These are phyloP conservation scores for Rhodotorula glutinis DNA, from an alignment of 1,284 basidiomycete species.

Conservation along the genomic window DNA sequence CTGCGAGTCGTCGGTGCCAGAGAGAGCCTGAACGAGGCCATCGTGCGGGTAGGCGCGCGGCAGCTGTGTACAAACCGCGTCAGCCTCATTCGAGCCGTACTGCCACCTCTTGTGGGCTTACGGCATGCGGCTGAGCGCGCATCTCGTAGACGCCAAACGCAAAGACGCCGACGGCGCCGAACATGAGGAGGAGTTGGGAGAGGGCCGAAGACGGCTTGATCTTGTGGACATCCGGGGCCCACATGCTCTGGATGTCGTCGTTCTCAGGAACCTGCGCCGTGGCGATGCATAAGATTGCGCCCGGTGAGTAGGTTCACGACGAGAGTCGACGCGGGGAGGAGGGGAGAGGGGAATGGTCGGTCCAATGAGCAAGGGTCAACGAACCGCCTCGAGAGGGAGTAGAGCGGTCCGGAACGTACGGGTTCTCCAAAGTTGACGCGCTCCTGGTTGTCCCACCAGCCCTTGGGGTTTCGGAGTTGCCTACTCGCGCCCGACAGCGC, in stretches of 20 bases:
- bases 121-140: slow-evolving; percentile 32
- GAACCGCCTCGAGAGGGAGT: neutral
- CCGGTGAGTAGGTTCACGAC: too few relatives aligned
- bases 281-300: neutral
- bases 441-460: slow-evolving; percentile 44
- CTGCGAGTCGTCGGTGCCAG: slow-evolving; percentile 37
- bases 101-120: too few relatives aligned
- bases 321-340: neutral
- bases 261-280: slow-evolving; percentile 41
- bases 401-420: slow-evolving; percentile 17
- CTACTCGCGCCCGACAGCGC: slow-evolving; percentile 25
- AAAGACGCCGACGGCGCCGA: slow-evolving; percentile 38
- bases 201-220: slow-evolving; percentile 42
- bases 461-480: slow-evolving; percentile 33
- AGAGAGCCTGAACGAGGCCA: slow-evolving; percentile 41
- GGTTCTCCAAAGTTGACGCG: slow-evolving; percentile 42
- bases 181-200: slow-evolving; percentile 36
- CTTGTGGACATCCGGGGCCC: slow-evolving; percentile 44
- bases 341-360: too few relatives aligned
- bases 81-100: too few relatives aligned
- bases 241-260: slow-evolving; percentile 44
- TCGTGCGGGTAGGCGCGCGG: slow-evolving; percentile 42
- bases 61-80: slow-evolving; percentile 14
- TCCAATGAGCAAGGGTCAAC: neutral
- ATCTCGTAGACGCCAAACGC: slow-evolving; percentile 34